phyloP scores from a whole-genome alignment of 2,329 filamentous ascomycete genomes.

The Sordariomycetes sp. region DNA sequence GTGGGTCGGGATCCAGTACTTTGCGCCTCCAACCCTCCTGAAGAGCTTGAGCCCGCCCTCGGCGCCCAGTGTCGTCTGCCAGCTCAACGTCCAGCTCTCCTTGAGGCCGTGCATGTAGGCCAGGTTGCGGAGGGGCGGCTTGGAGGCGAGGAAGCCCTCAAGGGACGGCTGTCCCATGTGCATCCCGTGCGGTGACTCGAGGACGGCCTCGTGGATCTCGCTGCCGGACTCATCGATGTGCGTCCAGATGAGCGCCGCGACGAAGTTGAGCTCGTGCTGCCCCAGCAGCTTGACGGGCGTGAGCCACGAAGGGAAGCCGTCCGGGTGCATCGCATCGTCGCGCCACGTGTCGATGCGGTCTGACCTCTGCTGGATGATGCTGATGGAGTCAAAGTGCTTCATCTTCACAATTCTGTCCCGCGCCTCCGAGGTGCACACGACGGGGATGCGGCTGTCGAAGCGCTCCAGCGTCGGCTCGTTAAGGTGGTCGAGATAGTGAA shows the following conservation, averaged over 20 bases:
- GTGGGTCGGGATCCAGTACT: slow-evolving; percentile 1
- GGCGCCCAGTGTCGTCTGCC: slow-evolving; percentile 1
- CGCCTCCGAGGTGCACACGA: not conserved
- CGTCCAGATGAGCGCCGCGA: not conserved
- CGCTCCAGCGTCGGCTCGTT: slow-evolving; percentile 1
- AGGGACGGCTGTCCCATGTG: too few species aligned
- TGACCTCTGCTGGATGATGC: not conserved
- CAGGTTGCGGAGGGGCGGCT: not conserved
- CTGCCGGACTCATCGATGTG: not conserved
- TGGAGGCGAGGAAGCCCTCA: not conserved
- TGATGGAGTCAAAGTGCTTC: not conserved
- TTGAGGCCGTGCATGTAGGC: not conserved
- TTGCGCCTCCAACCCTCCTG: not conserved
- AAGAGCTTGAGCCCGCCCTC: not conserved
- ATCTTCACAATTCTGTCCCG: not conserved
- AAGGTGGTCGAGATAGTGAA: not conserved
- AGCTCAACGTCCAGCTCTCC: not conserved
- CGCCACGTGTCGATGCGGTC: not conserved
- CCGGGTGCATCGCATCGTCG: not conserved
- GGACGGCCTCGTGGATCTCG: not conserved
- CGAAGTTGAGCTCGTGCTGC: not conserved
- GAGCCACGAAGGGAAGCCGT: not conserved
- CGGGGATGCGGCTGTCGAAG: slow-evolving; percentile 1
- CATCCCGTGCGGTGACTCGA: not conserved
- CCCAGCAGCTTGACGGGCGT: not conserved